Evolutionary conservation across 2,329 filamentous ascomycete species (phyloP).

Genomic region (Diaporthe caulivora): DNA sequence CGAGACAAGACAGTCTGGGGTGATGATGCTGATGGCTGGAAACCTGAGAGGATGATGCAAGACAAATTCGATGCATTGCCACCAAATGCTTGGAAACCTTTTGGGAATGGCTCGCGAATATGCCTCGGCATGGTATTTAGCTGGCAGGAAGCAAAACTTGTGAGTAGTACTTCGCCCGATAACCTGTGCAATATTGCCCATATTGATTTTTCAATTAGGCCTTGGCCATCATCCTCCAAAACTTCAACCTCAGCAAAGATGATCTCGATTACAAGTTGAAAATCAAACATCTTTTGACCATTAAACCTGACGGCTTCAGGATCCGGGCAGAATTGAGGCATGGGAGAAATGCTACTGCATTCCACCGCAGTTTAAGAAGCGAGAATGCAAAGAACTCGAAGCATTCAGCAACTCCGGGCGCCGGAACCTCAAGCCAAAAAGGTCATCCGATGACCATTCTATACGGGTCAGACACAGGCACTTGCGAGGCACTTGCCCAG

Average conservation of each 20-base stretch:
- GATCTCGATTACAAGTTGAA: constrained; percentile 58
- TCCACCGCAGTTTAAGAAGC: neutral
- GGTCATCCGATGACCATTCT: constrained; percentile 65
- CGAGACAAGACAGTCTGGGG: constrained; percentile 40
- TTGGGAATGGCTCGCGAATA: constrained; percentile 56
- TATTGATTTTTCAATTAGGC: neutral
- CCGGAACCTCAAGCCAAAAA: neutral
- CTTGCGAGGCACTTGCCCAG: constrained; percentile 78
- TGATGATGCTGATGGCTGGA: constrained; percentile 40
- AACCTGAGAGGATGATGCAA: constrained; percentile 40
- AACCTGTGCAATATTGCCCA: neutral
- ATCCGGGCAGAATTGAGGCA: constrained; percentile 69
- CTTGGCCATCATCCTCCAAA: constrained; percentile 56
- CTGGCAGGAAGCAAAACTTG: constrained; percentile 57
- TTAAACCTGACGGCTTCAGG: constrained; percentile 72
- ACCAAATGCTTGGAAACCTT: constrained; percentile 53
- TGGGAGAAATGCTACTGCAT: constrained; percentile 44
- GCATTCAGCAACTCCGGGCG: neutral
- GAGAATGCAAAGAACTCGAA: neutral
- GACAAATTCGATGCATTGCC: constrained; percentile 43
- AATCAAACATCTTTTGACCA: constrained; percentile 61
- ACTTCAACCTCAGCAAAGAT: constrained; percentile 57
- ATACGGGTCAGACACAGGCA: constrained; percentile 82
- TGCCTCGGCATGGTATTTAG: constrained; percentile 59
- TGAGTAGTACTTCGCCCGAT: constrained; percentile 22